Percentiles rank a stretch among this genome's conserved stretches.
phyloP scores from a whole-genome alignment of 768 basidiomycete genomes.

The Lentinus brumalis region DNA sequence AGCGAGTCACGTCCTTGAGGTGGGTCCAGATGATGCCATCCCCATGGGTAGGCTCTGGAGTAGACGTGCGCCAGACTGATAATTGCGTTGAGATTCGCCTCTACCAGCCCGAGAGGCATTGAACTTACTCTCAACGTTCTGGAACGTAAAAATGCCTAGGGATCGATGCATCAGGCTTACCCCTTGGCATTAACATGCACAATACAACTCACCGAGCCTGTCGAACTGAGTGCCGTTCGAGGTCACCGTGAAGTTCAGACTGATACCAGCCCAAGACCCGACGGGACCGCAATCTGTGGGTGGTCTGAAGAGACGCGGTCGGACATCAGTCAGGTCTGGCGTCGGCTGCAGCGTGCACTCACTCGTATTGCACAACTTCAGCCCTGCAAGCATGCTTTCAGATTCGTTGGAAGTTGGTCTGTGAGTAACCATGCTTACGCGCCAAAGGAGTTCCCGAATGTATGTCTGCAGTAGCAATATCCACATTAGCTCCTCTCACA shows the following conservation, averaged over 20 bases:
- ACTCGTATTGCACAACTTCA: conserved; percentile 66
- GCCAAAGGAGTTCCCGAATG: conserved; percentile 74
- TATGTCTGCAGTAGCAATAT: conserved; percentile 45
- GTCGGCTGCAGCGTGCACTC: conserved; percentile 21
- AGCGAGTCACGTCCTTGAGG: conserved; percentile 74
- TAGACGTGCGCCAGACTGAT: conserved; percentile 78
- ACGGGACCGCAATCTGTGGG: conserved; percentile 69
- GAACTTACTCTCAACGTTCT: conserved; percentile 71
- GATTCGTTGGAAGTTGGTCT: no score
- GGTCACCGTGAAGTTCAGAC: conserved; percentile 75
- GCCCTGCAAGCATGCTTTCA: conserved; percentile 40
- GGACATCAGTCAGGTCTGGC: neutral
- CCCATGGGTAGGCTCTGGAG: conserved; percentile 67
- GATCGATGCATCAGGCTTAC: neutral
- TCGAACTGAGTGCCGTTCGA: conserved; percentile 80
- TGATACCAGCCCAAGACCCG: conserved; percentile 76
- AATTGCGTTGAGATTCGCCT: neutral
- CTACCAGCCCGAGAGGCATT: neutral
- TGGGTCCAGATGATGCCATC: conserved; percentile 81
- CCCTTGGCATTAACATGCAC: neutral
- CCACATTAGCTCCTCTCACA: neutral
- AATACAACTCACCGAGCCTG: conserved; percentile 34
- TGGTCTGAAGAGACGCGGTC: conserved; percentile 45
- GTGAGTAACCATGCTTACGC: no score
- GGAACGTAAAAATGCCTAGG: conserved; percentile 66